Conservation (phyloP, 2,329 filamentous ascomycete species). For the Beauveria medogensis region DNA sequence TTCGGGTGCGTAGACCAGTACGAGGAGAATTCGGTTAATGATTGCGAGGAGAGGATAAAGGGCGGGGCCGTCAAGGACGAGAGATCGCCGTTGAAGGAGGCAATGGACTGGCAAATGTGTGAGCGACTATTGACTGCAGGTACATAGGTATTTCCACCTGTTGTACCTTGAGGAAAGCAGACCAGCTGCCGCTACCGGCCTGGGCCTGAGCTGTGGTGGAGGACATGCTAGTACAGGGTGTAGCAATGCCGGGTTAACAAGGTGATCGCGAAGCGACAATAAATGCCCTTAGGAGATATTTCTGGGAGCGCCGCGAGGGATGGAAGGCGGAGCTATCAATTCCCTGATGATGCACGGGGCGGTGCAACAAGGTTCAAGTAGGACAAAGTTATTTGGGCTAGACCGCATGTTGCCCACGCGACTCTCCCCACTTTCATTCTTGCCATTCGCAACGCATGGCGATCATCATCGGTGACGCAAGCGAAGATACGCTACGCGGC, state of each 20-base stretch:
- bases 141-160: background rate
- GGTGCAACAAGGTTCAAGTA: background rate
- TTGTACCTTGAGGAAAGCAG: conserved; percentile 43
- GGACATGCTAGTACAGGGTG: conserved; percentile 13
- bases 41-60: conserved; percentile 73
- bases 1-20: conserved; percentile 76
- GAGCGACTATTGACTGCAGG: conserved; percentile 4
- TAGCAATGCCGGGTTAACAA: background rate
- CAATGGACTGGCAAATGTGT: conserved; percentile 50
- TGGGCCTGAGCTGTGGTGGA: conserved; percentile 23
- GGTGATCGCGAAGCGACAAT: background rate
- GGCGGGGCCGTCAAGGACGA: conserved; percentile 74
- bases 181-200: conserved; percentile 40
- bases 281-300: background rate
- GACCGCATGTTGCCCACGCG: conserved; percentile 5
- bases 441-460: background rate
- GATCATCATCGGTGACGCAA: conserved; percentile 6
- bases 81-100: conserved; percentile 75
- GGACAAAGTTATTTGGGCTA: background rate
- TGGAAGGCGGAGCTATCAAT: background rate
- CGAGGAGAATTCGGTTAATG: conserved; percentile 70
- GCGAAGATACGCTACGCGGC: background rate
- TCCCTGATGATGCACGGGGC: background rate
- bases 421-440: conserved; percentile 5
- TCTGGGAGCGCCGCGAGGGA: background rate